Evolutionary conservation across 768 basidiomycete genomes (phyloP), one percentile per base, ranked within the genome.

Genomic region (Amanita fuliginea): DNA sequence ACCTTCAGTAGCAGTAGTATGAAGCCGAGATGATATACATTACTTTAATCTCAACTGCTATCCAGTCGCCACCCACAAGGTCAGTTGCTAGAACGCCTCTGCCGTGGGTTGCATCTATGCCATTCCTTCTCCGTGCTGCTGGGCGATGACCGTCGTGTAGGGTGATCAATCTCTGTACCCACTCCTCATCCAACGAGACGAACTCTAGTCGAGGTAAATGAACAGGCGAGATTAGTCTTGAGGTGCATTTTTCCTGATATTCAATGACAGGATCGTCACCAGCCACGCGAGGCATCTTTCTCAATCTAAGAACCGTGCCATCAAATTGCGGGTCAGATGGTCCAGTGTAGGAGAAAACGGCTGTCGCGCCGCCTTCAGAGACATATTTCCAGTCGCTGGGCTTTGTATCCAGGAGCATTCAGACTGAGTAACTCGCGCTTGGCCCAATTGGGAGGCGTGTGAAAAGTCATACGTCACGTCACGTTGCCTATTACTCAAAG

Each of bases 11-110:
- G 49, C 1, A 22, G 19, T 18, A 9, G 16, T 11, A 0, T 6
- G 2, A 8, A 14, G 30, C 16, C 32, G 43, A 7, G 40, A 16
- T 51, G 36, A 40, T 22, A 26, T 41, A 46, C 53, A 62, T 53
- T 52, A 90, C 95, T 80, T 98, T 98, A 64, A 97, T 90, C 68
- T 97, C 95, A 3, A 96, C 75, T 2, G 85, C 79, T 40, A 92
- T 64, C 42, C 75, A 77, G 43, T 70, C 55, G 6, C 76, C 74
- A 26, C 82, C 78, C 8, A 93, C 73, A 32, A 93, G 75, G 65
- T 97, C 84, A 7, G 87, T 84, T 14, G 88, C 89, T 36, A 96
- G 66, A 6, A 89, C 71, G 7, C 75, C 91, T 49, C 76, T 81
- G 37, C 52, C 65, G 41, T 69, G 68, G 4, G 57, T 57, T 16